Base-by-base conservation (phyloP, 805 yeast genomes). In the Pichia pseudocactophila region DNA sequence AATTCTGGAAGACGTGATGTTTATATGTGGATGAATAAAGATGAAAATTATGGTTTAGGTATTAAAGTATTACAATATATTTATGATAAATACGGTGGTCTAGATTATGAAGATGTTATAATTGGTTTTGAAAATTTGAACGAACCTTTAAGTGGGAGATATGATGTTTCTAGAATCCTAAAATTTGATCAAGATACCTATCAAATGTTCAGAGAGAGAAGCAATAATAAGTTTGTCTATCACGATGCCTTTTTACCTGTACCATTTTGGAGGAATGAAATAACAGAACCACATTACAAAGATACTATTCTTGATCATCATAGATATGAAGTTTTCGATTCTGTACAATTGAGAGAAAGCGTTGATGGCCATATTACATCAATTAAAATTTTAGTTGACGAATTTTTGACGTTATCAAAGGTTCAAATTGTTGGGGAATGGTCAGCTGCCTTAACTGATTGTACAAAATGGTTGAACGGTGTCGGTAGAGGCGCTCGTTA, bases 221-320 rank as follows among this genome's bases (percentile, higher is more conserved):
- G 55, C 37, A 52, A 57, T 16, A 68, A 68, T 46, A 66, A 69
- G 19, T 69, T 80, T 47, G 70, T 80, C 2, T 66, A 78, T 41
- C 86, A 80, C 48, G 88, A 82, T 57, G 87, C 85, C 0, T 82
- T 82, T 56, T 60, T 71, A 56, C 59, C 64, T 1, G 58, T 71
- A 26, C 77, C 76, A 0, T 72, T 68, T 55, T 81, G 82, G 82
- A 67, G 78, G 51, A 51, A 59, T 8, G 17, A 30, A 18, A 13
- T 49, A 43, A 37, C 40, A 16, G 45, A 36, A 36, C 42, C 39
- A 18, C 38, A 37, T 36, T 48, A 12, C 28, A 26, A n/a, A 17
- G 78, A 80, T 54, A 81, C 85, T 40, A 77, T 84, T 16, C 62
- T 88, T 28, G 97, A 89, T 61, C 96, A 86, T 64, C 96, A 89